These are phyloP conservation scores for Arthroderma sp. DNA, from an alignment of 2,329 filamentous ascomycete species.

Conservation along the genomic window DNA sequence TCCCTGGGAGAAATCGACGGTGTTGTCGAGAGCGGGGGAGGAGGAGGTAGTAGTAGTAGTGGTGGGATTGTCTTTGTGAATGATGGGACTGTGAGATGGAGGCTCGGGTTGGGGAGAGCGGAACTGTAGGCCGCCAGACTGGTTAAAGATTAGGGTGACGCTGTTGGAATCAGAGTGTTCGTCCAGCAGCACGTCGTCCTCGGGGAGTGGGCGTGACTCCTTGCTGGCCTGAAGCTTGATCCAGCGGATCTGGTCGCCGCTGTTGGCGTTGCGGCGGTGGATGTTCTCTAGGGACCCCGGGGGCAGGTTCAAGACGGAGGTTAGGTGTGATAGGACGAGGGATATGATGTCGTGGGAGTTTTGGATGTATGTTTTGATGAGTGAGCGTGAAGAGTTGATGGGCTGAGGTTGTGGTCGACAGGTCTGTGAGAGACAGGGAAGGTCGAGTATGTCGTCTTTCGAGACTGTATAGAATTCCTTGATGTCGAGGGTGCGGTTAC, in stretches of 20 bases:
- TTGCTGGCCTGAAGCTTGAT: conserved; percentile 11
- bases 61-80: not conserved
- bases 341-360: conserved; percentile 9
- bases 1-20: not conserved
- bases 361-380: conserved; percentile 9
- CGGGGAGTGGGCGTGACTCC: not conserved
- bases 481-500: conserved; percentile 10
- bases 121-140: conserved; percentile 8
- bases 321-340: conserved; percentile 7
- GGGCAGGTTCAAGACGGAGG: conserved; percentile 7
- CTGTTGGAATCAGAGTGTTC: conserved; percentile 13
- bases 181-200: conserved; percentile 10
- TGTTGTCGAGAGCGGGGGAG: not conserved
- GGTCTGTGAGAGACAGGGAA: not conserved
- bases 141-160: conserved; percentile 12
- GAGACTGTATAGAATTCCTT: conserved; percentile 13
- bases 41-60: not conserved
- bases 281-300: conserved; percentile 6
- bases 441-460: conserved; percentile 11
- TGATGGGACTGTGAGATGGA: not conserved
- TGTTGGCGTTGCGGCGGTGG: conserved; percentile 9
- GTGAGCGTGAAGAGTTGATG: conserved; percentile 5
- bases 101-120: conserved; percentile 2
- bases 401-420: conserved; percentile 6
- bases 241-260: conserved; percentile 13